Evolutionary conservation across 192 early-diverging fungal genomes (phyloP), one percentile per base, ranked within the genome.

Genomic region (Dissophora globulifera): DNA sequence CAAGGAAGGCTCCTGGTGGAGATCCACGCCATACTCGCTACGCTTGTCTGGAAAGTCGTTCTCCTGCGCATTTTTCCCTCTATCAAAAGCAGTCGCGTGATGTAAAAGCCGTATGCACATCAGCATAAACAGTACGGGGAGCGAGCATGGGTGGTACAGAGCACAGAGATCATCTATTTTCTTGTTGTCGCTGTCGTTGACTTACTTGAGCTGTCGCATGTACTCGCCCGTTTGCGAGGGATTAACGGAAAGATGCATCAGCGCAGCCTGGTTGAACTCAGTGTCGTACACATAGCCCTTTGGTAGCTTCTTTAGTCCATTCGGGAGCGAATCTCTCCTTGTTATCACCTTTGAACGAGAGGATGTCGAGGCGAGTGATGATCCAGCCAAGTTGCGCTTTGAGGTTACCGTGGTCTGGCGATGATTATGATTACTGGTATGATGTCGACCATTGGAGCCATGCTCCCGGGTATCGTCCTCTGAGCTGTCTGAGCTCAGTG

Each of bases 1-100:
- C 31, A 78, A 59, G 8, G 78, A 75, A 2, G 86, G 83, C n/a
- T 69, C 72, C 29, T 82, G 79, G 25, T 66, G 74, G 13, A 66
- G 59, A 45, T 67, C 78, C 40, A 84, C 72, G 10, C 79, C 57
- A 47, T 81, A 80, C 20, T 76, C 49, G 43, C 58, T 52, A n/a
- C 72, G 72, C 19, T 43, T 33, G 29, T 76, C 72, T 9, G 64
- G 72, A 30, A 55, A 76, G 23, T 76, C 22, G 40, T 76, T 76
- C 40, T 60, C 72, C 51, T 33, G 31, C 40, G 56, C 72, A 19
- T 55, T 76, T 26, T 56, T 67, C 17, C 63, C 63, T 45, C 72
- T 76, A 42, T 30, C 1, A 57, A 45, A 45, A 22, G 52, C 8
- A 54, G 22, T 23, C 38, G 40, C 16, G 30, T 38, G 12, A 42